These are phyloP conservation scores for Populus ilicifolia DNA, from an alignment of 345 rosid species.

Conservation along the genomic window DNA sequence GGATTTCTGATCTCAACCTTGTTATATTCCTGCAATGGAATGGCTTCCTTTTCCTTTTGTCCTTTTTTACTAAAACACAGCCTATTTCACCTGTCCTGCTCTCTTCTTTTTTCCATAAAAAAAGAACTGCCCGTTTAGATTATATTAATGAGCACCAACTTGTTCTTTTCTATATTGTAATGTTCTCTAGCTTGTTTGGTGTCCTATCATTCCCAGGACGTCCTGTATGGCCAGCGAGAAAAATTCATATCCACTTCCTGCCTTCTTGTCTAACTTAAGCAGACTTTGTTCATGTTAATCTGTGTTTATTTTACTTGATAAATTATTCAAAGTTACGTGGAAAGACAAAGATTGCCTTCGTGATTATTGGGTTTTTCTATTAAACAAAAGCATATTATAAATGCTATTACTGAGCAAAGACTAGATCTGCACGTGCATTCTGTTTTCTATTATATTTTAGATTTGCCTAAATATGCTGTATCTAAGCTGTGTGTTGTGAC, in stretches of 20 bases:
- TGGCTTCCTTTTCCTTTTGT: background rate
- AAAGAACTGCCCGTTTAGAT: background rate
- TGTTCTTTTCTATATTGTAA: background rate
- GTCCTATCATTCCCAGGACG: background rate
- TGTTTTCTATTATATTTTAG: too few species aligned
- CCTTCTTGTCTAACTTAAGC: background rate
- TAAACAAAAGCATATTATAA: background rate
- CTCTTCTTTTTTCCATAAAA: background rate
- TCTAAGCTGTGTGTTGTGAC: too few species aligned
- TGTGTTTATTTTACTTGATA: background rate
- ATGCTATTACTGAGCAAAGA: background rate
- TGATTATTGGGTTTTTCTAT: background rate
- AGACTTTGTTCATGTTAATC: background rate
- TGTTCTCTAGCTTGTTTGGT: background rate
- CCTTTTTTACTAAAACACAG: background rate
- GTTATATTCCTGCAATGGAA: background rate
- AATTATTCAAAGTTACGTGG: background rate
- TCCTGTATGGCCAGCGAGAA: background rate
- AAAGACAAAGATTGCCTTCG: background rate
- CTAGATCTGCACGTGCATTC: background rate
- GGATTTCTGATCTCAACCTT: constrained; percentile 2
- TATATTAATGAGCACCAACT: background rate
- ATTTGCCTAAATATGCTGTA: background rate
- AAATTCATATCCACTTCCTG: background rate
- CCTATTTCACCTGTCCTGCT: background rate